Percentiles rank a stretch among this genome's conserved stretches.
Conservation (phyloP, 805 yeast species). For the Ogataea ramenticola region DNA sequence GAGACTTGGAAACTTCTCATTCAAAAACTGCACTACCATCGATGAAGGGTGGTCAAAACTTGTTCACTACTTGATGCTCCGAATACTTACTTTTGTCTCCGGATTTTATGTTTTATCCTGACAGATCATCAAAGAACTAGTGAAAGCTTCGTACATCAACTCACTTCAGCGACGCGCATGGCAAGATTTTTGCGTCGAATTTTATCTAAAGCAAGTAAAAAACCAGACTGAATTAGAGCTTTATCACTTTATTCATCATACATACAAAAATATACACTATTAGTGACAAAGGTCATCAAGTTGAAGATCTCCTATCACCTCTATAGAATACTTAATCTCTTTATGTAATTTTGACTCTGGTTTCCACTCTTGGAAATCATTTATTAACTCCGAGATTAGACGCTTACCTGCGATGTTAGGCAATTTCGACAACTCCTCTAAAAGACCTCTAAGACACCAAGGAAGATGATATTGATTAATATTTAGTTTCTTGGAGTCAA, state of each 20-base stretch:
- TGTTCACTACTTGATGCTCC: no score
- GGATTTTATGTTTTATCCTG: no score
- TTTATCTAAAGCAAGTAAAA: no score
- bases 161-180: no score
- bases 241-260: no score
- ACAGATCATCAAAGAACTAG: no score
- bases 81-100: no score
- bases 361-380: slow-evolving; percentile 71
- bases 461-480: slow-evolving; percentile 83
- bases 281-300: slow-evolving; percentile 11
- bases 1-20: slow-evolving; percentile 27
- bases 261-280: no score
- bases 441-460: slow-evolving; percentile 84
- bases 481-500: slow-evolving; percentile 42
- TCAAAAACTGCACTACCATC: slow-evolving; percentile 25
- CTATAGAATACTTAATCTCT: slow-evolving; percentile 59
- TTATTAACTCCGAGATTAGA: slow-evolving; percentile 35
- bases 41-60: no score
- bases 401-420: slow-evolving; percentile 44
- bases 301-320: slow-evolving; percentile 14
- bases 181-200: no score
- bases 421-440: slow-evolving; percentile 49
- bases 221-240: no score
- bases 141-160: no score
- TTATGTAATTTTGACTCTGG: slow-evolving; percentile 74